Evolutionary conservation across 306 rosid species (phyloP).

Genomic region (Malus fusca): DNA sequence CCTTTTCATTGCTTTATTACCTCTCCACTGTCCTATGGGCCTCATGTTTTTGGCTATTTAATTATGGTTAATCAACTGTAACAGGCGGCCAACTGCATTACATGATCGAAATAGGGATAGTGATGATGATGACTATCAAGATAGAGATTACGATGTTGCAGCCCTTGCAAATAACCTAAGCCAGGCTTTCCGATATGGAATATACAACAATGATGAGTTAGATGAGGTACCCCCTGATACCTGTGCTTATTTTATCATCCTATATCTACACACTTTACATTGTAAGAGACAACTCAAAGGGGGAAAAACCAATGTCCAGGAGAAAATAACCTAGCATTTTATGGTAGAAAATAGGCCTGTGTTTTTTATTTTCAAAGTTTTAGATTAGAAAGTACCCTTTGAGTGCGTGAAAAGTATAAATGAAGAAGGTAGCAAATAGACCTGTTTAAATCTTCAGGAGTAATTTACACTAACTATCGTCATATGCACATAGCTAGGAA

Average conservation of each 20-base stretch:
- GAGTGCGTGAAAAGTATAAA: background rate
- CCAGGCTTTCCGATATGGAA: constrained; percentile 93
- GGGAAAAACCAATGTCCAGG: too few species aligned
- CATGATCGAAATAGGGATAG: constrained; percentile 92
- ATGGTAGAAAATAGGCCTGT: too few species aligned
- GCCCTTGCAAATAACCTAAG: constrained; percentile 92
- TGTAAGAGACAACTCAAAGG: background rate
- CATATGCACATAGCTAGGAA: background rate
- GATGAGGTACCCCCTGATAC: constrained; percentile 53
- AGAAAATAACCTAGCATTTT: too few species aligned
- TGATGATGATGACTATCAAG: constrained; percentile 95
- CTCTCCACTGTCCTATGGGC: background rate
- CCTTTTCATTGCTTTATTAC: background rate
- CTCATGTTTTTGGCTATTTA: background rate
- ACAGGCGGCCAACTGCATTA: constrained; percentile 89
- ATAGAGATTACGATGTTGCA: constrained; percentile 94
- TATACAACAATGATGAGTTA: constrained; percentile 75
- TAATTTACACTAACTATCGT: background rate
- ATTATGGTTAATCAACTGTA: constrained; percentile 21
- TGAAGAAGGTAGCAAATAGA: too few species aligned
- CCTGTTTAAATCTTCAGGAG: background rate
- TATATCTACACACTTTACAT: too few species aligned
- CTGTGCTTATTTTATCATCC: background rate
- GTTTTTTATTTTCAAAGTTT: too few species aligned
- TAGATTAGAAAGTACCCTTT: background rate